Base-by-base conservation (phyloP, 2,329 filamentous ascomycete species). In the Aquanectria penicillioides region DNA sequence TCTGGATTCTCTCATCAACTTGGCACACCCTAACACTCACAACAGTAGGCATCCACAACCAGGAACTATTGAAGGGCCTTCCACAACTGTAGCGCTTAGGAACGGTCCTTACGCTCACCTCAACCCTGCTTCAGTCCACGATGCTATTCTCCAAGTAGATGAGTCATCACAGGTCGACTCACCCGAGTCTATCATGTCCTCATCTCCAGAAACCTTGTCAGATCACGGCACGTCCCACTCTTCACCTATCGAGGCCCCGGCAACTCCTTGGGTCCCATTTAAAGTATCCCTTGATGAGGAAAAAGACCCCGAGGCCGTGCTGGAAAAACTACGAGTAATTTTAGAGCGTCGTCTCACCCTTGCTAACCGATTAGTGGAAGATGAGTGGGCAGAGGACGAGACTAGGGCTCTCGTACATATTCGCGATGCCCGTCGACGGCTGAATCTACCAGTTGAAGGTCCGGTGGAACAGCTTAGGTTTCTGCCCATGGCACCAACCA, bases 401-500 rank as follows among this genome's bases (percentile, higher is more conserved):
- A 25, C 50, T 7, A 53, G 36, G 26, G 47, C 49, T 2, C 37
- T 51, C 15, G n/a, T 61, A 7, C 47, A 56, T 2, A 29, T 29
- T 6, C 48, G 56, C 10, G 48, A 63, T 13, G 50, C 53, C 1
- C 54, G 51, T 7, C 61, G 63, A 12, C 70, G 67, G 18, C 20
- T 67, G 8, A 49, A 65, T 25, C 41, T 44, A 9, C 69, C 68
- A 12, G 63, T 71, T 18, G 73, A 63, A 46, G 66, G 56, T 18
- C 65, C 69, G 2, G 69, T 73, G 26, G 74, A 78, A 31, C 77
- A 78, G 23, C 58, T 81, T 25, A 67, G 75, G 8, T 74, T 75
- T 22, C 66, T 82, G 15, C 79, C 80, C 5, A 76, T 80, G 67
- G 73, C 69, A 4, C 74, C 76, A 9, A 80, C 78, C 13, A 73